Conservation (phyloP, 768 basidiomycete genomes). For the Russula emetica region DNA sequence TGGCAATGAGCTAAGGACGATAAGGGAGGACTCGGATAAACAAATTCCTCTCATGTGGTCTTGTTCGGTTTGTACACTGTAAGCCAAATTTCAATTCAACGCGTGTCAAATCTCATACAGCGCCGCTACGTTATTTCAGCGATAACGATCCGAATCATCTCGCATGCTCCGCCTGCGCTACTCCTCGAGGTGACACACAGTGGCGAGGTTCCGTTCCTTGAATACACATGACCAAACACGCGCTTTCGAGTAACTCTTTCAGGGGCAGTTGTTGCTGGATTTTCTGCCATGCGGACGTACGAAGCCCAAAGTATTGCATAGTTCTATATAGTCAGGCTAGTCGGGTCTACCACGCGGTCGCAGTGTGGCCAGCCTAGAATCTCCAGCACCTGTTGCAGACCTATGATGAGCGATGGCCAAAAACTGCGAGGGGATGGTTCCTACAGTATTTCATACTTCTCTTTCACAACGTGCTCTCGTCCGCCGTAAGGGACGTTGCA, state of each 20-base stretch:
- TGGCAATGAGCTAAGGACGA: neutral
- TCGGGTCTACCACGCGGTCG: neutral
- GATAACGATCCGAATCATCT: constrained; percentile 50
- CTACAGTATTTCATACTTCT: constrained; percentile 45
- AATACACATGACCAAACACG: constrained; percentile 8
- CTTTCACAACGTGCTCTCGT: constrained; percentile 37
- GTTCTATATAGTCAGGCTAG: neutral
- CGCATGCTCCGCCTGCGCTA: constrained; percentile 59
- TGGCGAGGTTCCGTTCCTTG: constrained; percentile 8
- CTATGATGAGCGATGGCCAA: constrained; percentile 2
- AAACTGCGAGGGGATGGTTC: constrained; percentile 18
- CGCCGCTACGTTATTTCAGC: constrained; percentile 34
- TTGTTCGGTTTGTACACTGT: constrained; percentile 19
- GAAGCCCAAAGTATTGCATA: neutral
- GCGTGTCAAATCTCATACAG: neutral
- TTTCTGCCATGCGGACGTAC: neutral
- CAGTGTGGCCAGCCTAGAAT: neutral
- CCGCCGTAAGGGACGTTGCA: constrained; percentile 10
- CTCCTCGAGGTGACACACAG: constrained; percentile 42
- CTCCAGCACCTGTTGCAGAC: constrained; percentile 39
- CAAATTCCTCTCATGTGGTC: constrained; percentile 15
- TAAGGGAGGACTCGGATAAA: too few relatives aligned
- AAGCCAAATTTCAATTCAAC: neutral
- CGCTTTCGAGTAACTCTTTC: neutral
- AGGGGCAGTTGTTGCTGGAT: neutral